Conservation (phyloP, 2,329 filamentous ascomycete species). For the Ophiostoma fasciatum region DNA sequence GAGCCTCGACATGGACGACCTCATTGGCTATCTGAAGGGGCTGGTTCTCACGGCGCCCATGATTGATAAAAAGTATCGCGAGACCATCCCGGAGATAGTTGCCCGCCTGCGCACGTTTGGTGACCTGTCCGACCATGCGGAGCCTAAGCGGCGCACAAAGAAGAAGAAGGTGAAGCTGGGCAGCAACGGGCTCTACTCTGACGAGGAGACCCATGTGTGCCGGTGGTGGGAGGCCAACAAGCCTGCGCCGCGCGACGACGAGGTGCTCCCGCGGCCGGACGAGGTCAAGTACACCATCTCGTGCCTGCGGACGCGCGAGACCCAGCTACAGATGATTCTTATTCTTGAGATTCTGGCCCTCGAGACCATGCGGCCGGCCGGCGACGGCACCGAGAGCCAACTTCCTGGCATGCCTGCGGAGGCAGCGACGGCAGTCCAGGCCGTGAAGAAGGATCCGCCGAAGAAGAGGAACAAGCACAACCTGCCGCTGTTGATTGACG, state of each 20-base stretch:
- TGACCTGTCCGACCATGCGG: conserved; percentile 37
- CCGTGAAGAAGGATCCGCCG: conserved; percentile 19
- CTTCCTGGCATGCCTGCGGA: conserved; percentile 29
- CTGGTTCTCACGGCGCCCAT: conserved; percentile 51
- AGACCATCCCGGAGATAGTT: conserved; percentile 50
- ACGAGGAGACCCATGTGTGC: conserved; percentile 48
- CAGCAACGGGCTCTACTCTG: conserved; percentile 53
- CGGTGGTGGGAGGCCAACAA: conserved; percentile 55
- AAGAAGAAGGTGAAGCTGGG: conserved; percentile 50
- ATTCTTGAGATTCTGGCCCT: conserved; percentile 64
- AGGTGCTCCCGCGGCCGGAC: conserved; percentile 30
- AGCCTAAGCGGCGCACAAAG: conserved; percentile 21
- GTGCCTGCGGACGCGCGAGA: conserved; percentile 57
- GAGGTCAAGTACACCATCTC: conserved; percentile 49
- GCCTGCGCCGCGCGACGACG: conserved; percentile 32
- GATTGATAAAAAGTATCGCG: conserved; percentile 69
- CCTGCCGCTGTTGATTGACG: conserved; percentile 49
- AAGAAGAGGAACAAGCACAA: conserved; percentile 51
- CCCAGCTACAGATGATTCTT: conserved; percentile 65
- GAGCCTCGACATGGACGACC: conserved; percentile 43
- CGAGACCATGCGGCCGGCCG: conserved; percentile 31
- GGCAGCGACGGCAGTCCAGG: conserved; percentile 15
- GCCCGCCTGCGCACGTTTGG: conserved; percentile 37
- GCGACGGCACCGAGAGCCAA: conserved; percentile 28
- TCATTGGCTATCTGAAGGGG: conserved; percentile 53